Evolutionary conservation across 176 grass and related monocot genomes (phyloP).

Genomic region (Saccharum officinarum): DNA sequence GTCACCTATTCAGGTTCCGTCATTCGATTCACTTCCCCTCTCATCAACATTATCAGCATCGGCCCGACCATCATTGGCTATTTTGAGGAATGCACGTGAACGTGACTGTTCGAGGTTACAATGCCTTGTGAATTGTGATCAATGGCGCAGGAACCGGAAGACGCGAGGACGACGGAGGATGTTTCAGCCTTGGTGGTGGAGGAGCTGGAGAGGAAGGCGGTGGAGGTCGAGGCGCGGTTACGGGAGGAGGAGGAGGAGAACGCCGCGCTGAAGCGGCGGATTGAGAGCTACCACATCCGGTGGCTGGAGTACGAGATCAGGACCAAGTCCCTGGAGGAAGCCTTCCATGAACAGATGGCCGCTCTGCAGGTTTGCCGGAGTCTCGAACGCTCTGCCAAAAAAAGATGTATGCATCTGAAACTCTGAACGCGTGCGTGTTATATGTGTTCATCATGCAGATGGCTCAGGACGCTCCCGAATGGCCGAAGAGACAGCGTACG

Average conservation of each 20-base stretch:
- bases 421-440: not conserved
- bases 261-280: conserved; percentile 25
- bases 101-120: not conserved
- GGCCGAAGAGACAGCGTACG: not conserved
- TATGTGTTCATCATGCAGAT: not conserved
- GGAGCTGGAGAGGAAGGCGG: conserved; percentile 41
- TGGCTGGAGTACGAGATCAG: conserved; percentile 57
- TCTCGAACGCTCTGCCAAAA: not conserved
- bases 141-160: conserved; percentile 2
- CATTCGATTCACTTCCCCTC: not conserved
- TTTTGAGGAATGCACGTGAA: not conserved
- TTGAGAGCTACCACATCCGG: conserved; percentile 44
- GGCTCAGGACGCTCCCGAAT: conserved; percentile 18
- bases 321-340: conserved; percentile 50
- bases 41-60: not conserved
- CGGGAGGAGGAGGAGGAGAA: conserved; percentile 47
- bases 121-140: not conserved
- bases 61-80: not conserved
- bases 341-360: conserved; percentile 41
- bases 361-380: conserved; percentile 26
- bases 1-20: not conserved
- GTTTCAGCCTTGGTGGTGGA: not conserved
- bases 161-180: not conserved
- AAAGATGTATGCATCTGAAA: not conserved
- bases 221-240: conserved; percentile 33